Conservation (phyloP, 805 yeast genomes). For the Starmerella bombi region DNA sequence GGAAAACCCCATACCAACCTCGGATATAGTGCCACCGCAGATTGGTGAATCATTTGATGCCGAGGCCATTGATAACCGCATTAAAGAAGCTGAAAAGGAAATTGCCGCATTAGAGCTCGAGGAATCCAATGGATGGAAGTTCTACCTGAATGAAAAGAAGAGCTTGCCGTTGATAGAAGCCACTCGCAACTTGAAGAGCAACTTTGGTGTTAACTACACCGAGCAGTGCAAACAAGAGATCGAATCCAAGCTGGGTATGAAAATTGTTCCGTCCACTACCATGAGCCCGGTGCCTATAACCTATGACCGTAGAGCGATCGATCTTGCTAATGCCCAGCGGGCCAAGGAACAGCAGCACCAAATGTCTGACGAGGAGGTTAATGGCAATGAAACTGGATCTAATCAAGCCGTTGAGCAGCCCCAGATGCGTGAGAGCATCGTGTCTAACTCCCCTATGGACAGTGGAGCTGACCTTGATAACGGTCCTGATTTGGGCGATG, state of each 20-base stretch:
- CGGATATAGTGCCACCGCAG: conserved; percentile 20
- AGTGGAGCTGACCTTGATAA: neutral
- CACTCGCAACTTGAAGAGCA: conserved; percentile 23
- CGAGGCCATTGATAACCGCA: conserved; percentile 15
- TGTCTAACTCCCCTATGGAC: too few species aligned
- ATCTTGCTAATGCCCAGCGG: neutral
- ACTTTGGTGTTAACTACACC: conserved; percentile 21
- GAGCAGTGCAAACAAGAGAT: conserved; percentile 12
- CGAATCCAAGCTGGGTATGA: conserved; percentile 16
- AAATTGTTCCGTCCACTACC: conserved; percentile 10
- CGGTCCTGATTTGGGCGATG: neutral
- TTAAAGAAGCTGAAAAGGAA: conserved; percentile 20
- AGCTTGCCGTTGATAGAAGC: conserved; percentile 19
- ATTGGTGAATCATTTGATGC: conserved; percentile 6
- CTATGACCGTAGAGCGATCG: conserved; percentile 15
- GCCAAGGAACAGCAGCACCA: neutral
- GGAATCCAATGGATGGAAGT: conserved; percentile 15
- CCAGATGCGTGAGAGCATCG: neutral
- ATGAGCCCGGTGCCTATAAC: conserved; percentile 19
- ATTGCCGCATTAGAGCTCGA: conserved; percentile 22
- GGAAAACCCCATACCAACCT: conserved; percentile 28
- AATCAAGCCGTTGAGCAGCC: neutral
- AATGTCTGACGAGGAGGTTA: neutral
- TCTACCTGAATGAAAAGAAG: conserved; percentile 14
- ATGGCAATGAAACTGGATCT: neutral